A percentile compares a stretch with the other conserved stretches of the same genome.
phyloP scores from a whole-genome alignment of 768 basidiomycete species.

The Amanita polypyramis region DNA sequence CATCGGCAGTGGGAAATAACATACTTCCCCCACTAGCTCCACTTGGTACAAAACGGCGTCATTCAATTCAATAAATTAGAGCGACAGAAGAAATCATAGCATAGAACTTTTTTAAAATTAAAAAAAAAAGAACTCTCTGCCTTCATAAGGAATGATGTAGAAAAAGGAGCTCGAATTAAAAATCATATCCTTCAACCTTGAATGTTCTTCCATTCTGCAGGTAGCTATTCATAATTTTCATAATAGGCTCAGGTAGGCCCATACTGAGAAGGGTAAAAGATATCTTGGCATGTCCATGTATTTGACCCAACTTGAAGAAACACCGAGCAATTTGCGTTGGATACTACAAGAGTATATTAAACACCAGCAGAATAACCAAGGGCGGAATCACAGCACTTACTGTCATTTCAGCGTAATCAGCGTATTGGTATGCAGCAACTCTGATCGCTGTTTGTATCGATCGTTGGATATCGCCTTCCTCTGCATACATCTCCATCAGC shows the following conservation, averaged over 20 bases:
- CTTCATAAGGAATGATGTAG: background rate
- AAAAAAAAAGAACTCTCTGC: background rate
- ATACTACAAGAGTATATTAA: conserved; percentile 37
- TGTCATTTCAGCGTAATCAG: conserved; percentile 83
- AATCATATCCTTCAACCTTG: conserved; percentile 81
- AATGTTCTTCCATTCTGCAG: conserved; percentile 81
- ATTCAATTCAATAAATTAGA: background rate
- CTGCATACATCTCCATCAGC: conserved; percentile 92
- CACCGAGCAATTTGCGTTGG: conserved; percentile 85
- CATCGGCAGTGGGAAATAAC: too few species aligned
- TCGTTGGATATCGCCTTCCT: conserved; percentile 88
- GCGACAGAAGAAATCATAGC: background rate
- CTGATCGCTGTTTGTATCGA: conserved; percentile 88
- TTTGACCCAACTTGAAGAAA: conserved; percentile 88
- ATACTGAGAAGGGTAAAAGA: conserved; percentile 88
- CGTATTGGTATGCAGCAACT: conserved; percentile 86
- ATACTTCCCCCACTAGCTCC: too few species aligned
- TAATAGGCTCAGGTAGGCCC: conserved; percentile 82
- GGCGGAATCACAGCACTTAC: conserved; percentile 39
- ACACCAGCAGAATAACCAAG: conserved; percentile 1
- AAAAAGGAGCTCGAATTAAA: conserved; percentile 26
- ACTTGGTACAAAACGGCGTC: background rate
- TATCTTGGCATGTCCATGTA: conserved; percentile 92
- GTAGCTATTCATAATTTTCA: conserved; percentile 91
- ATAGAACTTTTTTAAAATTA: too few species aligned